These are phyloP conservation scores for Gossypium thurberi DNA, from an alignment of 345 rosid genomes.

Conservation along the genomic window DNA sequence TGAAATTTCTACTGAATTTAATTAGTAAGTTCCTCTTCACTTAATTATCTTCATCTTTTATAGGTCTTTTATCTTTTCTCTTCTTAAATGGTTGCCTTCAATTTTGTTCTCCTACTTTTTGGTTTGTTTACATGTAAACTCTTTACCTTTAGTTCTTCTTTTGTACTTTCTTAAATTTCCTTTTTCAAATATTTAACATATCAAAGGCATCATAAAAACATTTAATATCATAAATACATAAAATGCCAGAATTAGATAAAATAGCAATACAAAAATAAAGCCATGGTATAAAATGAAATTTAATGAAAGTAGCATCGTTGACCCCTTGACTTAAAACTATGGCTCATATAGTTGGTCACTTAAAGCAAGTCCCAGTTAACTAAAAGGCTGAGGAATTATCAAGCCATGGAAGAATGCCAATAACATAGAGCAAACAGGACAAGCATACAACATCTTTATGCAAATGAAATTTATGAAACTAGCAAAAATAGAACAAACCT, in stretches of 20 bases:
- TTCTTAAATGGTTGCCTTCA: neutral
- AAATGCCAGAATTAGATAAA: neutral
- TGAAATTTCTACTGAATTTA: neutral
- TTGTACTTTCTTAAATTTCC: neutral
- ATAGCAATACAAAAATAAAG: neutral
- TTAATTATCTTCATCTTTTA: neutral
- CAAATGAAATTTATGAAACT: neutral
- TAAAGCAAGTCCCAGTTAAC: neutral
- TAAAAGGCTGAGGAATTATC: neutral
- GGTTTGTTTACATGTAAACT: neutral
- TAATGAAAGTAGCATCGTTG: neutral
- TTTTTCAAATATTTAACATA: neutral
- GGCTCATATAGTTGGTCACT: neutral
- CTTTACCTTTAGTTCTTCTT: neutral
- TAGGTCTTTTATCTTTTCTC: neutral
- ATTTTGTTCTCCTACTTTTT: neutral
- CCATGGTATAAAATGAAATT: neutral
- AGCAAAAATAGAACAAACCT: slow-evolving; percentile 37
- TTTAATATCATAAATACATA: neutral
- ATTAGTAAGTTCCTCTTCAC: neutral
- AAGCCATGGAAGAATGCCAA: neutral
- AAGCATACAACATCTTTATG: neutral
- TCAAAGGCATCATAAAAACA: neutral
- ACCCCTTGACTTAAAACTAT: neutral
- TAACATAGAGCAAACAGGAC: neutral